phyloP scores from a whole-genome alignment of 805 yeast species.

The Ogataea angusta region DNA sequence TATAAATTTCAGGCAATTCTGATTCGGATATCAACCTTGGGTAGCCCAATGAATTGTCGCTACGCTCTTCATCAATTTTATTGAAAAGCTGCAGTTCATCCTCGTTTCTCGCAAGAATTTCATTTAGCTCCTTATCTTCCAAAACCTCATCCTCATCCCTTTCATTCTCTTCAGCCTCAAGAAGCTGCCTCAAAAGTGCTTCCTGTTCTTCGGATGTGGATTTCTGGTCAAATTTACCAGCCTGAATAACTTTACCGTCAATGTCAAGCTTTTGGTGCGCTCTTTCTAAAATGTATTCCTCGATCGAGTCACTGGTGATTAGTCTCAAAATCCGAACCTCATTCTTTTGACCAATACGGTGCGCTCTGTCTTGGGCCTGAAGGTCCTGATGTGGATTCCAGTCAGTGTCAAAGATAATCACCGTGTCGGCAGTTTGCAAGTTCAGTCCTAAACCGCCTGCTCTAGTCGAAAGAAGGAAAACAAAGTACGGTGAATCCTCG shows the following conservation, averaged over 20 bases:
- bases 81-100: conserved; percentile 55
- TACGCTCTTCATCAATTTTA: conserved; percentile 58
- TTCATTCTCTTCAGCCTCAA: conserved; percentile 65
- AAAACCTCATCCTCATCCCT: conserved; percentile 38
- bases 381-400: conserved; percentile 93
- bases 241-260: conserved; percentile 87
- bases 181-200: conserved; percentile 64
- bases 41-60: conserved; percentile 32
- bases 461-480: conserved; percentile 76
- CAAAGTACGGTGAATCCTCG: conserved; percentile 72
- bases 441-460: conserved; percentile 89
- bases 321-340: conserved; percentile 79
- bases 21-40: conserved; percentile 59
- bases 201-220: conserved; percentile 87
- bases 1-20: conserved; percentile 80
- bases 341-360: conserved; percentile 85
- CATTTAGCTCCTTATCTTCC: conserved; percentile 69
- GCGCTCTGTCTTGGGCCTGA: conserved; percentile 89
- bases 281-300: conserved; percentile 76
- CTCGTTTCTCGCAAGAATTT: conserved; percentile 65
- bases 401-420: conserved; percentile 81
- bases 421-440: conserved; percentile 85
- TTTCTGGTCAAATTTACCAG: conserved; percentile 86
- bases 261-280: conserved; percentile 82
- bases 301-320: conserved; percentile 79